Conservation (phyloP, 257 asterid genomes). For the Cordia subcordata region DNA sequence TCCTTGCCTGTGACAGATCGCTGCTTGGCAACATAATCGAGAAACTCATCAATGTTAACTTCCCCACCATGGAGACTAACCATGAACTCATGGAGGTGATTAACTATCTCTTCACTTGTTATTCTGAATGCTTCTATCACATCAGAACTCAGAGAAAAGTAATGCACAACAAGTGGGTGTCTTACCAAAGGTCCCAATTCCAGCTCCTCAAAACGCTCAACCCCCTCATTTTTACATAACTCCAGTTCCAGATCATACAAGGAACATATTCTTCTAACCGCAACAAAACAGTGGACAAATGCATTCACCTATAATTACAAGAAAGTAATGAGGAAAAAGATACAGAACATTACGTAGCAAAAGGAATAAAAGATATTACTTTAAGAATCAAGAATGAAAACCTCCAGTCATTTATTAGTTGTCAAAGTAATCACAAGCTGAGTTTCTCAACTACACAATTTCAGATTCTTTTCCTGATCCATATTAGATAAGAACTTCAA, state of each 20-base stretch:
- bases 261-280: constrained; percentile 69
- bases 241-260: constrained; percentile 79
- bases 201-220: constrained; percentile 70
- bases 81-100: constrained; percentile 63
- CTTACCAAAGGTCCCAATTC: constrained; percentile 86
- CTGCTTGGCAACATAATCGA: constrained; percentile 64
- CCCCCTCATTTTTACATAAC: constrained; percentile 75
- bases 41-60: constrained; percentile 41
- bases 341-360: neutral
- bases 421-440: no score
- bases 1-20: constrained; percentile 52
- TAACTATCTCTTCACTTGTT: constrained; percentile 58
- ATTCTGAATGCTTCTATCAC: constrained; percentile 55
- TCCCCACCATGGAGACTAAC: constrained; percentile 32
- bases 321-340: neutral
- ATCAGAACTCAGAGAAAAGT: constrained; percentile 61
- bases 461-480: no score
- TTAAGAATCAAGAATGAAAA: no score
- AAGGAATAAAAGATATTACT: no score
- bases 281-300: constrained; percentile 90
- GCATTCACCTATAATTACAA: constrained; percentile 49
- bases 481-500: no score
- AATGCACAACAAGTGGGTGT: constrained; percentile 69
- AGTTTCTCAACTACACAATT: no score
- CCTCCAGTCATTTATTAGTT: no score